Conservation (phyloP, 148 eudicot species). For the Chenopodium album region DNA sequence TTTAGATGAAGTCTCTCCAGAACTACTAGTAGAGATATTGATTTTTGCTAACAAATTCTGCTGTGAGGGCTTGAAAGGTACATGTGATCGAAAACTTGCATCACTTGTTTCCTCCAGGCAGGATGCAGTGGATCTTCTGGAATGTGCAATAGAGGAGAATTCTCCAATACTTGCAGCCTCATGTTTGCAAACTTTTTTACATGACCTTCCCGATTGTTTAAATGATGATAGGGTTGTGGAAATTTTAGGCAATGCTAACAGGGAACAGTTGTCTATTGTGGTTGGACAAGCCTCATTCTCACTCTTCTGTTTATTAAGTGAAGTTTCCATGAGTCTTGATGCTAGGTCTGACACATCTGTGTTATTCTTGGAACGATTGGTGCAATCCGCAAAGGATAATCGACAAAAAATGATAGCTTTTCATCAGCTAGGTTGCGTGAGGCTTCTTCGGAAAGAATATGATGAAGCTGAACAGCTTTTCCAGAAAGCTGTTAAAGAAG, state of each 20-base stretch:
- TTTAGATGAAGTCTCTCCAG: conserved; percentile 48
- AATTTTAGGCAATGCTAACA: conserved; percentile 56
- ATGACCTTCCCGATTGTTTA: conserved; percentile 72
- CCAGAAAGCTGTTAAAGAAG: conserved; percentile 60
- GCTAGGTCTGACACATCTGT: conserved; percentile 57
- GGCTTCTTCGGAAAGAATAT: conserved; percentile 78
- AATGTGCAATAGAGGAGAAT: conserved; percentile 76
- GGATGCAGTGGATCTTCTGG: conserved; percentile 69
- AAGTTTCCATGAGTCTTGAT: conserved; percentile 72
- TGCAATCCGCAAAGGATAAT: conserved; percentile 57
- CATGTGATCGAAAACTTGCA: conserved; percentile 82
- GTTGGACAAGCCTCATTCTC: conserved; percentile 74
- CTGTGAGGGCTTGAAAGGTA: conserved; percentile 80
- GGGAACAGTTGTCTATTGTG: conserved; percentile 48
- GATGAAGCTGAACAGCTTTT: conserved; percentile 61
- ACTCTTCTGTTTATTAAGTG: conserved; percentile 69
- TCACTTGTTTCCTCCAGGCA: conserved; percentile 60
- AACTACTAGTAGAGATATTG: conserved; percentile 65
- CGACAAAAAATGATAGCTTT: conserved; percentile 68
- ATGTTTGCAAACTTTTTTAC: conserved; percentile 85
- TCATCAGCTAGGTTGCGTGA: conserved; percentile 83
- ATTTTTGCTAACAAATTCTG: conserved; percentile 81
- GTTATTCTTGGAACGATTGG: conserved; percentile 58
- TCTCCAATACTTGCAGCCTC: conserved; percentile 79
- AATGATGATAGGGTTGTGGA: conserved; percentile 57